phyloP scores from a whole-genome alignment of 2,329 filamentous ascomycete species.

The Iodosphaeria phyllophila region DNA sequence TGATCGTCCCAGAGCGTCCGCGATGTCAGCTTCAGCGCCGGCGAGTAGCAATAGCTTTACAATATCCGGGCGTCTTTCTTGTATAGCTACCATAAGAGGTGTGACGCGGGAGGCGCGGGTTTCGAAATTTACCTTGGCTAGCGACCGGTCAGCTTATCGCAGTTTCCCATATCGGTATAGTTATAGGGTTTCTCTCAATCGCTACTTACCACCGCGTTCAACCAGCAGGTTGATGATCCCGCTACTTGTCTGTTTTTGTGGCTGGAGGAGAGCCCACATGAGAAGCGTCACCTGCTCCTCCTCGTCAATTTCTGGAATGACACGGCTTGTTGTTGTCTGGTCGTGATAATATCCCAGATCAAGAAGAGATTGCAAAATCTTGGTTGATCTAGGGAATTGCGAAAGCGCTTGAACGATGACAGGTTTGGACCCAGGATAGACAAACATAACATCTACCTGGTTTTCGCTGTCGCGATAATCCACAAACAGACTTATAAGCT shows the following conservation, averaged over 20 bases:
- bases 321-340: constrained; percentile 23
- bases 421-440: constrained; percentile 22
- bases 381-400: constrained; percentile 33
- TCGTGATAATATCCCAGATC: constrained; percentile 42
- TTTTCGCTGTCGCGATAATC: constrained; percentile 27
- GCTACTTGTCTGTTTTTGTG: constrained; percentile 42
- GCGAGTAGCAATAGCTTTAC: constrained; percentile 35
- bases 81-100: constrained; percentile 40
- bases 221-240: constrained; percentile 37
- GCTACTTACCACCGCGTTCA: constrained; percentile 16
- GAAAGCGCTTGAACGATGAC: constrained; percentile 32
- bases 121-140: constrained; percentile 37
- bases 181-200: background rate
- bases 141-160: too few species aligned
- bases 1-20: constrained; percentile 36
- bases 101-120: constrained; percentile 31
- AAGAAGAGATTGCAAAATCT: constrained; percentile 31
- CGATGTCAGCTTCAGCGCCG: constrained; percentile 38
- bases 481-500: constrained; percentile 30
- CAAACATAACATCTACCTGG: constrained; percentile 30
- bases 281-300: constrained; percentile 37
- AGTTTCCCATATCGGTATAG: too few species aligned
- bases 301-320: constrained; percentile 26
- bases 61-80: constrained; percentile 33
- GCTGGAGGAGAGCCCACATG: constrained; percentile 41